Percentiles rank a stretch among this genome's conserved stretches.
Conservation (phyloP, 768 basidiomycete species). For the Hortiboletus flavorubellus region DNA sequence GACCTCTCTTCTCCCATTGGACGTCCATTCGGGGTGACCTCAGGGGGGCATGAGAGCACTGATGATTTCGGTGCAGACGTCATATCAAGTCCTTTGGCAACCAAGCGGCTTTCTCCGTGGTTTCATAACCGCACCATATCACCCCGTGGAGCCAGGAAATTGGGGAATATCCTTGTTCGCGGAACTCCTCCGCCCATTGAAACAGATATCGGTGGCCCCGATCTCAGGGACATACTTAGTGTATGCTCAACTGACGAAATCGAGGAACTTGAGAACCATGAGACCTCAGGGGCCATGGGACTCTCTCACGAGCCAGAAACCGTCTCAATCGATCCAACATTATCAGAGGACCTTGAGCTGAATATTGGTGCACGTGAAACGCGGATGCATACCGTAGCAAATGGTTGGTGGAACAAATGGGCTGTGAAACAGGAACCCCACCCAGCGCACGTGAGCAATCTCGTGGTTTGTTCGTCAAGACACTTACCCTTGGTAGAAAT, state of each 20-base stretch:
- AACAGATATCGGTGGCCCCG: slow-evolving; percentile 33
- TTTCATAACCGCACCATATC: slow-evolving; percentile 1
- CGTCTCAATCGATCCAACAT: slow-evolving; percentile 13
- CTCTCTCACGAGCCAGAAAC: slow-evolving; percentile 38
- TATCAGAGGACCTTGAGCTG: slow-evolving; percentile 28
- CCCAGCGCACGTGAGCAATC: slow-evolving; percentile 17
- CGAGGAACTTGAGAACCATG: slow-evolving; percentile 31
- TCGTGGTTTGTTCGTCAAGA: slow-evolving; percentile 8
- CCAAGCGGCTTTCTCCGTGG: slow-evolving; percentile 17
- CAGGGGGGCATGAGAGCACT: slow-evolving; percentile 3
- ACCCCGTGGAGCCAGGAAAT: neutral
- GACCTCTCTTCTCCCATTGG: slow-evolving; percentile 65
- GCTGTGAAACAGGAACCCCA: slow-evolving; percentile 30
- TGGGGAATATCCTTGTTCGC: slow-evolving; percentile 25
- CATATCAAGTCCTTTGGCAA: slow-evolving; percentile 31
- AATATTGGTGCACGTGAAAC: slow-evolving; percentile 25
- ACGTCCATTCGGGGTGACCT: slow-evolving; percentile 23
- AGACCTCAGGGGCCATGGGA: slow-evolving; percentile 29
- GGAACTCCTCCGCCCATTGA: slow-evolving; percentile 27
- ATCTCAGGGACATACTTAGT: slow-evolving; percentile 43
- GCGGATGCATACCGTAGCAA: slow-evolving; percentile 38
- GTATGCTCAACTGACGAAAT: slow-evolving; percentile 46
- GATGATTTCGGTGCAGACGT: slow-evolving; percentile 53
- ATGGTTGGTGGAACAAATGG: slow-evolving; percentile 55
- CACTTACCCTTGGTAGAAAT: slow-evolving; percentile 25